Conservation (phyloP, 106 monocot species). For the Agapanthus africanus region DNA sequence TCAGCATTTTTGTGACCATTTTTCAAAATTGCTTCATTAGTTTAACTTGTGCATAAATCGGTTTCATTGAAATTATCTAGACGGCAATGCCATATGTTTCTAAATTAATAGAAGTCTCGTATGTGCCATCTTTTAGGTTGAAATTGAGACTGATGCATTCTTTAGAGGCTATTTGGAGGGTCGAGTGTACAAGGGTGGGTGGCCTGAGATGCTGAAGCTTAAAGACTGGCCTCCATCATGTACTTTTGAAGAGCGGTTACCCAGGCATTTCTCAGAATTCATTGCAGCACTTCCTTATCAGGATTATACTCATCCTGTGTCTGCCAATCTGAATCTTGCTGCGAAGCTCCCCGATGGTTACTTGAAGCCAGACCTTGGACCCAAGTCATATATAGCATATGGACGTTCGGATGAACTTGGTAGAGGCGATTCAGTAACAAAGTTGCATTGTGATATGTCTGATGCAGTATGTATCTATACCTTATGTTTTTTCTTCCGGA, state of each 20-base stretch:
- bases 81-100: too few relatives aligned
- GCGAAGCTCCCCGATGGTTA: constrained; percentile 21
- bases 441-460: constrained; percentile 36
- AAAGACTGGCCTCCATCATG: constrained; percentile 34
- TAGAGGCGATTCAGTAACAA: constrained; percentile 36
- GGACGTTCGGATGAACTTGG: constrained; percentile 28
- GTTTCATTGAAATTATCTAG: too few relatives aligned
- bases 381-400: constrained; percentile 42
- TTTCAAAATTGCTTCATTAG: too few relatives aligned
- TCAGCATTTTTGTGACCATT: too few relatives aligned
- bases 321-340: constrained; percentile 24
- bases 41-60: too few relatives aligned
- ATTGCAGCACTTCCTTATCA: constrained; percentile 27
- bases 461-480: constrained; percentile 27
- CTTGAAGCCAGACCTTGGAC: constrained; percentile 32
- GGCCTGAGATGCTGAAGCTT: constrained; percentile 41
- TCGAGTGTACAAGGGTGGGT: constrained; percentile 21
- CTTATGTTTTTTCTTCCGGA: too few relatives aligned
- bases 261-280: constrained; percentile 30
- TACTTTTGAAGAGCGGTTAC: constrained; percentile 34
- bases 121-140: constrained; percentile 16
- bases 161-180: constrained; percentile 34
- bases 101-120: too few relatives aligned
- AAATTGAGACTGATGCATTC: constrained; percentile 25
- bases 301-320: constrained; percentile 31